Percentiles rank a stretch among this genome's conserved stretches.
phyloP scores from a whole-genome alignment of 305 asterid genomes.

The Fraxinus albicans region DNA sequence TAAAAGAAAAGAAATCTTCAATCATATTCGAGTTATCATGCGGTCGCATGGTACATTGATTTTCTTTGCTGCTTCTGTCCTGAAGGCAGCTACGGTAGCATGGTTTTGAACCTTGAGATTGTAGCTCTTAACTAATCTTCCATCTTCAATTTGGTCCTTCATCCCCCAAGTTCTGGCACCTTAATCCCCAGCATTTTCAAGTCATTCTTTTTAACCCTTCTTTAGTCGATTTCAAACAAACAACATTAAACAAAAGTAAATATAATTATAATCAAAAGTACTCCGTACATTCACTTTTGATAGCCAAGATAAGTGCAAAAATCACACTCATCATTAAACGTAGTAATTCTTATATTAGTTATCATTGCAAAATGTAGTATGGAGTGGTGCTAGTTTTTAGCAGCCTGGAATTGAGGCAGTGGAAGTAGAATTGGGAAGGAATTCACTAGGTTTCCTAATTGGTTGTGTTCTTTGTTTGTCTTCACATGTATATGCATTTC shows the following conservation, averaged over 20 bases:
- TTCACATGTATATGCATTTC: not conserved
- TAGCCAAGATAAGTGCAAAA: not conserved
- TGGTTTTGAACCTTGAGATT: no score
- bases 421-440: not conserved
- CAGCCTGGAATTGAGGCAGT: not conserved
- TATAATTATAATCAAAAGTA: not conserved
- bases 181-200: not conserved
- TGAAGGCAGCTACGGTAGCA: no score
- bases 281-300: not conserved
- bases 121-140: no score
- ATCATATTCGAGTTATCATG: no score
- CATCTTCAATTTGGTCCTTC: not conserved
- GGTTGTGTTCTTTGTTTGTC: not conserved
- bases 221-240: not conserved
- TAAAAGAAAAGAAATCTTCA: no score
- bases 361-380: not conserved
- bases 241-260: no score
- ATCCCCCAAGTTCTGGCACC: not conserved
- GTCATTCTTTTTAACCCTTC: not conserved
- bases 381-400: not conserved
- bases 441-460: not conserved
- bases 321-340: not conserved
- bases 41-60: no score
- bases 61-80: no score
- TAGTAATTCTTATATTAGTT: not conserved